A percentile compares a stretch with the other conserved stretches of the same genome.
These are phyloP conservation scores for Trichocladium antarcticum DNA, from an alignment of 495 filamentous ascomycete species.

Conservation along the genomic window DNA sequence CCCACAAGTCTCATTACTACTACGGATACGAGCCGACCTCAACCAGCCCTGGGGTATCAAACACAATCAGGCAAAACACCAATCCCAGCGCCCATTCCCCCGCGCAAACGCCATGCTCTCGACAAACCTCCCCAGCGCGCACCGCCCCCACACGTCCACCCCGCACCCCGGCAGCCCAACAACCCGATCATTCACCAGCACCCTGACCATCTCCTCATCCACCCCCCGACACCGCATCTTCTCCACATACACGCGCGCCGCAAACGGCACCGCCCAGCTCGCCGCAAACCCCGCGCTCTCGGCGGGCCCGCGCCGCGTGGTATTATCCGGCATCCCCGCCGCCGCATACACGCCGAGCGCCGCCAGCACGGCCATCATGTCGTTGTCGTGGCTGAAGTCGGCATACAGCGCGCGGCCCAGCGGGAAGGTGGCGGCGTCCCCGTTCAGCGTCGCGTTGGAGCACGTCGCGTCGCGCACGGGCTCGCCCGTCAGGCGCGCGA, in stretches of 20 bases:
- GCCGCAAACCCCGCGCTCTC: conserved; percentile 48
- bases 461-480: conserved; percentile 59
- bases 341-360: conserved; percentile 64
- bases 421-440: conserved; percentile 51
- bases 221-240: conserved; percentile 56
- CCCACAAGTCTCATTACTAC: too few species aligned
- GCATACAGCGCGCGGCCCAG: conserved; percentile 56
- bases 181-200: conserved; percentile 74
- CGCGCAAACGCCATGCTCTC: conserved; percentile 59
- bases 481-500: conserved; percentile 58
- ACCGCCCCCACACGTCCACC: conserved; percentile 56
- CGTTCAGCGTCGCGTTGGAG: conserved; percentile 63
- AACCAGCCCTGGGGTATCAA: neutral
- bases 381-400: conserved; percentile 84
- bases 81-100: conserved; percentile 56
- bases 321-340: conserved; percentile 38
- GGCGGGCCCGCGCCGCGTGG: conserved; percentile 33
- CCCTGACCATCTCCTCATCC: conserved; percentile 57
- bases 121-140: conserved; percentile 53
- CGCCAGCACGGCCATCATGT: conserved; percentile 59
- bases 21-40: neutral
- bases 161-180: conserved; percentile 56
- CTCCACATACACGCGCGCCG: conserved; percentile 65
- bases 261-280: conserved; percentile 71
- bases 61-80: conserved; percentile 45